Percentiles rank a stretch among this genome's conserved stretches.
phyloP scores from a whole-genome alignment of 768 basidiomycete species.

The Mycena floridula region DNA sequence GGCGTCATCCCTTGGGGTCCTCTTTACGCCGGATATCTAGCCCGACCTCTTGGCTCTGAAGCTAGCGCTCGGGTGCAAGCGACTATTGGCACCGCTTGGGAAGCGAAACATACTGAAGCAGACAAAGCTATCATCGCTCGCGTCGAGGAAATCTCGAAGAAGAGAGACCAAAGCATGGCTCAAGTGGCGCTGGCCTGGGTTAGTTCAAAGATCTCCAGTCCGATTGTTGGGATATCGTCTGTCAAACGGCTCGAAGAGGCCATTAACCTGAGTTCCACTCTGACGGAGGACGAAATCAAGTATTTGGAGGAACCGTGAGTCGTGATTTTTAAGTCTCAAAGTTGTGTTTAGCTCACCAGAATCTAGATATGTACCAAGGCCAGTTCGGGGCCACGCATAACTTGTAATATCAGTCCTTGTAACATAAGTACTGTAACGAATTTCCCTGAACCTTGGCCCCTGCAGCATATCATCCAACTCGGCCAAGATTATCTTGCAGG shows the following conservation, averaged over 20 bases:
- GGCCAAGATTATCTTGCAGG: too few species aligned
- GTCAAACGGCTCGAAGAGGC: conserved; percentile 28
- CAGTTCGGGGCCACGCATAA: not conserved
- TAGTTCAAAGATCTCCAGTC: conserved; percentile 17
- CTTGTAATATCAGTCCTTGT: too few species aligned
- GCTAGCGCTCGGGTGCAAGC: conserved; percentile 10
- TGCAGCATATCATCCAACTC: too few species aligned
- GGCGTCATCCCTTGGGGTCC: conserved; percentile 35
- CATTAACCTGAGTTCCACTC: conserved; percentile 8
- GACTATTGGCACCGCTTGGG: conserved; percentile 16
- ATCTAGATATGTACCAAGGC: not conserved
- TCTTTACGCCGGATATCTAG: conserved; percentile 22
- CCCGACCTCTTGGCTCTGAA: conserved; percentile 15
- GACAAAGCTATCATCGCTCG: conserved; percentile 14
- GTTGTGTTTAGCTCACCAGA: not conserved
- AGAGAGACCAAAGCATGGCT: conserved; percentile 30
- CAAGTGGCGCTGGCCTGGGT: conserved; percentile 31
- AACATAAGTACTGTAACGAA: too few species aligned
- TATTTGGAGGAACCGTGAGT: conserved; percentile 35
- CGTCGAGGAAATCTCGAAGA: conserved; percentile 32
- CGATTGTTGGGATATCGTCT: conserved; percentile 30
- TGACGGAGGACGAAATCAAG: conserved; percentile 39
- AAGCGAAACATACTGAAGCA: conserved; percentile 9
- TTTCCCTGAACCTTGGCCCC: too few species aligned
- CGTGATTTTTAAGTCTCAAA: not conserved